These are phyloP conservation scores for Plicaturopsis crispa DNA, from an alignment of 768 basidiomycete genomes.

Conservation along the genomic window DNA sequence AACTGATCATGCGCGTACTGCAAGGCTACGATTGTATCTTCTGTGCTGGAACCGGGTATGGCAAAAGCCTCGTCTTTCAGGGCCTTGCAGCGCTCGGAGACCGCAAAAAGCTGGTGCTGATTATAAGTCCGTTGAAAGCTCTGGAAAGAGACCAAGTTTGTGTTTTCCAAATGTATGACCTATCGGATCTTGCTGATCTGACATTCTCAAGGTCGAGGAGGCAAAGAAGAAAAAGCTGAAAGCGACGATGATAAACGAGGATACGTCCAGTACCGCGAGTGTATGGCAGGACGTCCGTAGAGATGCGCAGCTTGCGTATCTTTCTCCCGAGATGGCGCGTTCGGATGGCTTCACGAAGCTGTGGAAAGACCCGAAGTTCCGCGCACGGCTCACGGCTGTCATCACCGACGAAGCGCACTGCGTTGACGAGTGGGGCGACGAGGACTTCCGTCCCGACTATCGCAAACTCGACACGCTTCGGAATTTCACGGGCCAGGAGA, in stretches of 20 bases:
- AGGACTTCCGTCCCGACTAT: conserved; percentile 19
- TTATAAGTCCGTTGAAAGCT: conserved; percentile 23
- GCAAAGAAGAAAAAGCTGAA: conserved; percentile 16
- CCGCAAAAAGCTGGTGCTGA: conserved; percentile 11
- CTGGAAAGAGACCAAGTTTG: conserved; percentile 20
- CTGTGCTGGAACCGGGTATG: conserved; percentile 19
- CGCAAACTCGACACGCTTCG: conserved; percentile 14
- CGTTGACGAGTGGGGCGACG: conserved; percentile 23
- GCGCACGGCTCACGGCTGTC: conserved; percentile 14
- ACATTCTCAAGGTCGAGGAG: conserved; percentile 9
- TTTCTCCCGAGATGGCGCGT: conserved; percentile 20
- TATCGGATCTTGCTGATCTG: background rate
- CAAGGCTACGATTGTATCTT: conserved; percentile 18
- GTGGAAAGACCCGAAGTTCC: conserved; percentile 21
- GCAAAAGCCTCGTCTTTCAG: conserved; percentile 21
- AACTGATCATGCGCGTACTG: conserved; percentile 3
- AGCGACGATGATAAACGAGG: conserved; percentile 19
- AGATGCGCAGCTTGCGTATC: conserved; percentile 8
- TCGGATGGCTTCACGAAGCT: conserved; percentile 16
- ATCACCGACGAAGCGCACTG: conserved; percentile 28
- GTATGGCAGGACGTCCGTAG: conserved; percentile 12
- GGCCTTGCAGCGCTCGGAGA: conserved; percentile 13
- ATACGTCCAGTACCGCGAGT: conserved; percentile 9
- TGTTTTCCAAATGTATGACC: background rate
- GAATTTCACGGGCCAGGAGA: conserved; percentile 17